These are phyloP conservation scores for Clarireedia homoeocarpa DNA, from an alignment of 2,329 filamentous ascomycete species.

Conservation along the genomic window DNA sequence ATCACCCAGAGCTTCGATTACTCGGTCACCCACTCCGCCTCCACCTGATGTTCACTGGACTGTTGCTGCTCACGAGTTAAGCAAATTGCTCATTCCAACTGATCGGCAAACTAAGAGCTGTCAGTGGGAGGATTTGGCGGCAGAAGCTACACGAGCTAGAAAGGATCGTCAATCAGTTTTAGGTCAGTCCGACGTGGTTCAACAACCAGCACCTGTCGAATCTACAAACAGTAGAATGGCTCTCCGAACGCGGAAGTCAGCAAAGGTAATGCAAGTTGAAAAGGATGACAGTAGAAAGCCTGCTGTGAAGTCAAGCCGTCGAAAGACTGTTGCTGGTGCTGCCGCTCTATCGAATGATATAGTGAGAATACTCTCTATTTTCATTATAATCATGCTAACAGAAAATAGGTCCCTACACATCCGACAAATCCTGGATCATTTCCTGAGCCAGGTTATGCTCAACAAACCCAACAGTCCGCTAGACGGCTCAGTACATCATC, in stretches of 20 bases:
- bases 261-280: conserved; percentile 46
- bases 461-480: conserved; percentile 23
- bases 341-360: conserved; percentile 39
- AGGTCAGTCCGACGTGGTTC: conserved; percentile 28
- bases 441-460: conserved; percentile 23
- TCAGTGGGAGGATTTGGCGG: conserved; percentile 69
- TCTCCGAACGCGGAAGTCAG: conserved; percentile 60
- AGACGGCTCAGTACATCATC: conserved; percentile 39
- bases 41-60: conserved; percentile 81
- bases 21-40: conserved; percentile 53
- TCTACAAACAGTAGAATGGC: conserved; percentile 55
- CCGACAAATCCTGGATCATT: conserved; percentile 21
- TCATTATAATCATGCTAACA: not conserved
- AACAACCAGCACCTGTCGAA: conserved; percentile 25
- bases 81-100: conserved; percentile 70
- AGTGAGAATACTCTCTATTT: conserved; percentile 22
- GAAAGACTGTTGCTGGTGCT: conserved; percentile 53
- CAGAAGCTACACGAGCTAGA: conserved; percentile 54
- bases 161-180: conserved; percentile 56
- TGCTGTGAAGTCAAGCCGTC: conserved; percentile 36
- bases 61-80: conserved; percentile 73
- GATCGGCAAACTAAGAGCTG: conserved; percentile 70
- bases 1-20: conserved; percentile 31
- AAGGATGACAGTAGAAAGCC: conserved; percentile 38
- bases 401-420: not conserved